Evolutionary conservation across 371 early-diverging fungal genomes (phyloP).

Genomic region (Zychaea mexicana): DNA sequence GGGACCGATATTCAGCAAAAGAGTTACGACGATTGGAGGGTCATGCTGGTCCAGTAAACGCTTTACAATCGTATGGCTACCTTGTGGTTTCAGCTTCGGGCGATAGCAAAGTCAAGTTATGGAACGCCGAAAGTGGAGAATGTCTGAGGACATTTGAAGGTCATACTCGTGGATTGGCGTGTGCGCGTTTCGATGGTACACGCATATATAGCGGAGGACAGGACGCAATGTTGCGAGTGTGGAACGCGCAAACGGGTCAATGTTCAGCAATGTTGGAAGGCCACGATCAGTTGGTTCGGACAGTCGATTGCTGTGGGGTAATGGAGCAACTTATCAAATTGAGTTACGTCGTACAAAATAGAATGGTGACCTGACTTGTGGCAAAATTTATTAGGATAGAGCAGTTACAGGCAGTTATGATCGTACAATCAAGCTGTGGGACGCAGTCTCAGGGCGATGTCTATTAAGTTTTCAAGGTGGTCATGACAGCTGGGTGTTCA

Average conservation of each 20-base stretch:
- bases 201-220: constrained; percentile 87
- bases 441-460: constrained; percentile 49
- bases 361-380: no score
- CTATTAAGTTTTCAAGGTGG: constrained; percentile 68
- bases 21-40: constrained; percentile 73
- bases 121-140: constrained; percentile 76
- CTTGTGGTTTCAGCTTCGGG: constrained; percentile 89
- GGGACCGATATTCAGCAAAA: constrained; percentile 47
- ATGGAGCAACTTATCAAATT: neutral
- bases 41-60: constrained; percentile 90
- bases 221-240: constrained; percentile 91
- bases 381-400: constrained; percentile 32
- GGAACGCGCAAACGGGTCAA: constrained; percentile 87
- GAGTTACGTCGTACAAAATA: no score
- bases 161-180: constrained; percentile 88
- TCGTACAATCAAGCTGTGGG: constrained; percentile 95
- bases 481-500: constrained; percentile 93
- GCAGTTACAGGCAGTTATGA: constrained; percentile 76
- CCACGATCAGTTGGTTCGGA: constrained; percentile 93
- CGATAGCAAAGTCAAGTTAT: constrained; percentile 83
- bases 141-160: constrained; percentile 69
- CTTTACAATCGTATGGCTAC: constrained; percentile 68
- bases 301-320: constrained; percentile 73
- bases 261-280: constrained; percentile 75
- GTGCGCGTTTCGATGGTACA: constrained; percentile 87